Evolutionary conservation across 129 eudicot species (phyloP), one percentile per base, ranked within the genome.

Genomic region (Flaveria ramosissima): DNA sequence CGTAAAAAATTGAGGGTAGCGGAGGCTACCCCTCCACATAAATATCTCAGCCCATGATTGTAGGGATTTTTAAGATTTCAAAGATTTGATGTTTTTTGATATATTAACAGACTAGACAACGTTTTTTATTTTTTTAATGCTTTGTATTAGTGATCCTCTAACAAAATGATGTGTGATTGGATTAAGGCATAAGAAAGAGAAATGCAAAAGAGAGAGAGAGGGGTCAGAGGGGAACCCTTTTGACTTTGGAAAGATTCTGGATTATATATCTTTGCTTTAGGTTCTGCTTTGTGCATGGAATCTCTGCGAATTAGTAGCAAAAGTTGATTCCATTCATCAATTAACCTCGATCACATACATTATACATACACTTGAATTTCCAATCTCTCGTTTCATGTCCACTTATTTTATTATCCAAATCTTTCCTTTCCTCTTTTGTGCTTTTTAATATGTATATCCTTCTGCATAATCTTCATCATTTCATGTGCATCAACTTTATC

Each of bases 391-490:
- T 61, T 48, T 71, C 46, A 51, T 61, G 59, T 21, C 7, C 57
- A 26, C 67, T 26, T 53, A 17, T 65, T 72, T 72, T 73, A 47
- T 80, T 45, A 80, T 72, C 73, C 65, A 67, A 23, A 80, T 52
- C 84, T 80, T 73, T 80, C 20, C 27, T 24, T 80, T 66, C 84
- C 79, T 55, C 70, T 73, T 79, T 80, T 73, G 63, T 73, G 83
- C 63, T 41, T 65, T 72, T 80, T 79, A 63, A 53, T 72, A 73
- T 53, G 51, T 52, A 64, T 65, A 73, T 80, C 68, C 71, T 36
- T 73, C 69, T 73, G 47, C 60, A 64, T 42, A 78, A 70, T 78
- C 82, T 63, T 71, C 82, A 71, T 71, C 77, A 60, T 59, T 78
- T 65, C 80, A 45, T 70, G 75, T 70, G 82, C 76, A 68, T 68